These are phyloP conservation scores for Eutrema yunnanense DNA, from an alignment of 345 rosid species.

Conservation along the genomic window DNA sequence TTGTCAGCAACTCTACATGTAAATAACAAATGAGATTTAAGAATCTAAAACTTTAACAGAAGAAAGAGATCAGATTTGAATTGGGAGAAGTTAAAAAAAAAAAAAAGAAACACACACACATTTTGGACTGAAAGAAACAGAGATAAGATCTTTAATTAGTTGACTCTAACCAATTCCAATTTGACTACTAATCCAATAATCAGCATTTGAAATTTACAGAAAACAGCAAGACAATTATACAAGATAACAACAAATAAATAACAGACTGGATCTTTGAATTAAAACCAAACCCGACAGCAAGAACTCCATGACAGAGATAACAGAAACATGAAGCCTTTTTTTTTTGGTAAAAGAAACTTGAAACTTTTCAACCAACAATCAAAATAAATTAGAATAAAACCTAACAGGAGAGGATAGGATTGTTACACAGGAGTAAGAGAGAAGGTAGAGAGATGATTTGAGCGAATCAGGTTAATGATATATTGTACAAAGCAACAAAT, in stretches of 20 bases:
- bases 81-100: background rate
- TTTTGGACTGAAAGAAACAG: background rate
- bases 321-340: background rate
- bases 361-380: background rate
- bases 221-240: background rate
- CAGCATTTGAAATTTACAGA: background rate
- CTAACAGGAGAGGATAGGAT: constrained; percentile 1
- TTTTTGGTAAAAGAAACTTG: too few species aligned
- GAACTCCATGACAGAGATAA: background rate
- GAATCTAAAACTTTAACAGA: background rate
- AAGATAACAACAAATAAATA: background rate
- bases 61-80: background rate
- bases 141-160: background rate
- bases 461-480: constrained; percentile 12
- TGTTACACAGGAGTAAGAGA: constrained; percentile 18
- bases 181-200: background rate
- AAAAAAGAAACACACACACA: background rate
- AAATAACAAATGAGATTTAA: background rate
- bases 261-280: background rate
- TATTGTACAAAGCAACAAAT: constrained; percentile 31
- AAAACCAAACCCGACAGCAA: background rate
- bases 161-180: background rate
- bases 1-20: constrained; percentile 17
- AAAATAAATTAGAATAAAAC: constrained; percentile 1
- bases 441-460: constrained; percentile 11